phyloP scores from a whole-genome alignment of 2,329 filamentous ascomycete genomes.

The Venturiaceae sp. region DNA sequence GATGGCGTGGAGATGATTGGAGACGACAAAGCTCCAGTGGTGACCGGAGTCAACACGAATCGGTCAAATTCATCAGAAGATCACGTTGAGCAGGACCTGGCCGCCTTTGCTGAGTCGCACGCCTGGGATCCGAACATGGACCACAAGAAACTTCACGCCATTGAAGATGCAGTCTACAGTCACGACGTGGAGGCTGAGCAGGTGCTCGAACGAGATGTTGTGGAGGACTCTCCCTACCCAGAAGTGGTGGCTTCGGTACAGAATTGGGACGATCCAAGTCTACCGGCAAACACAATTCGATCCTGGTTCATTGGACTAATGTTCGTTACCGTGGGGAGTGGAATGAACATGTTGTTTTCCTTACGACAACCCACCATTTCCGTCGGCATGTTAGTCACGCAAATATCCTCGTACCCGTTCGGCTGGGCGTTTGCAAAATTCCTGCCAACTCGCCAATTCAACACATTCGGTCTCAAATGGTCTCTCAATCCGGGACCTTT shows the following conservation, averaged over 20 bases:
- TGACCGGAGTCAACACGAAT: neutral
- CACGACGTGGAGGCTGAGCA: conserved; percentile 20
- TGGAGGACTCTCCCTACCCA: conserved; percentile 12
- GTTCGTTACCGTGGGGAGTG: conserved; percentile 16
- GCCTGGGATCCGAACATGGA: conserved; percentile 4
- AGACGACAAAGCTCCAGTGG: neutral
- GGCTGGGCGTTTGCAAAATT: conserved; percentile 51
- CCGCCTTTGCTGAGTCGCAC: neutral
- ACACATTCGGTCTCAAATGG: conserved; percentile 44
- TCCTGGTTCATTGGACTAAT: conserved; percentile 7
- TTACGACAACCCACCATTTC: conserved; percentile 53
- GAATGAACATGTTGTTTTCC: conserved; percentile 52
- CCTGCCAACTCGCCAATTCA: conserved; percentile 41
- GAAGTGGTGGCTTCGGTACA: conserved; percentile 11
- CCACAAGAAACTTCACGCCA: conserved; percentile 10
- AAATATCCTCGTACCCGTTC: conserved; percentile 55
- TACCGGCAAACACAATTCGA: conserved; percentile 10
- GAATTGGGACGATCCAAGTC: conserved; percentile 5
- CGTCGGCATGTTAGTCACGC: conserved; percentile 51
- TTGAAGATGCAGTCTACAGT: conserved; percentile 9
- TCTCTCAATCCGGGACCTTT: conserved; percentile 57
- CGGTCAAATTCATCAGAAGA: neutral
- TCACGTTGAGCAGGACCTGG: neutral
- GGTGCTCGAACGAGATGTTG: conserved; percentile 9
- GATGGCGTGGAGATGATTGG: neutral